Percentiles rank a stretch among this genome's conserved stretches.
Evolutionary conservation across 1,284 basidiomycete genomes (phyloP).

Genomic region (Xerocomus amazonicus): DNA sequence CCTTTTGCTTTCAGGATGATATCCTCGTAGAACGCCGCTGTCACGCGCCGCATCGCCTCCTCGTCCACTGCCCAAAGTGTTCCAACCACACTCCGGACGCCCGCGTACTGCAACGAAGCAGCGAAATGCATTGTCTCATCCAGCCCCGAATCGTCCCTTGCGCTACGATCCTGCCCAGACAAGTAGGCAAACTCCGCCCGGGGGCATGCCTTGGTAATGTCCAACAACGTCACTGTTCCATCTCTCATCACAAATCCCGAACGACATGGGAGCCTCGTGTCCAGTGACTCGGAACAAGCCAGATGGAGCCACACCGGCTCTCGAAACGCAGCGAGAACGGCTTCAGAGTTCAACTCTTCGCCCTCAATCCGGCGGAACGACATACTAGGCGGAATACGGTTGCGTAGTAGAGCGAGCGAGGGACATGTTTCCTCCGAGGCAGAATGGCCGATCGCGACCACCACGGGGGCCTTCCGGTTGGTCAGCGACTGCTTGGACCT

Average conservation of each 20-base stretch:
- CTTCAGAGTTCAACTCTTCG: conserved; percentile 9
- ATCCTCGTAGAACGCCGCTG: conserved; percentile 23
- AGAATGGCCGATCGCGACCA: conserved; percentile 21
- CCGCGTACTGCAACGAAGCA: conserved; percentile 34
- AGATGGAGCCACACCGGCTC: conserved; percentile 29
- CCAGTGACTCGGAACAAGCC: conserved; percentile 17
- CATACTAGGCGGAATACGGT: conserved; percentile 14
- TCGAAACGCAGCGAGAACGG: conserved; percentile 15
- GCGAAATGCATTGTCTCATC: conserved; percentile 38
- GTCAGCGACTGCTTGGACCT: conserved; percentile 11
- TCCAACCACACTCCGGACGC: conserved; percentile 37
- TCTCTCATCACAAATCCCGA: conserved; percentile 28
- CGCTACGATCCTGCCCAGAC: not conserved
- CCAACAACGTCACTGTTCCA: conserved; percentile 17
- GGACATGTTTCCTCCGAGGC: conserved; percentile 6
- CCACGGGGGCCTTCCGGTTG: conserved; percentile 5
- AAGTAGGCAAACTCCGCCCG: conserved; percentile 14
- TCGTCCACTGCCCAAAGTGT: conserved; percentile 36
- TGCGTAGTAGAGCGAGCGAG: conserved; percentile 19
- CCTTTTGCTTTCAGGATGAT: conserved; percentile 11
- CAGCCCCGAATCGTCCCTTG: conserved; percentile 4
- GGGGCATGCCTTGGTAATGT: conserved; percentile 1
- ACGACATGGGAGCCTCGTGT: conserved; percentile 17
- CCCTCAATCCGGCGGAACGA: conserved; percentile 27
- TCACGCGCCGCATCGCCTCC: conserved; percentile 10